Evolutionary conservation across 805 yeast genomes (phyloP).

Genomic region (Dipodascopsis uninucleata): DNA sequence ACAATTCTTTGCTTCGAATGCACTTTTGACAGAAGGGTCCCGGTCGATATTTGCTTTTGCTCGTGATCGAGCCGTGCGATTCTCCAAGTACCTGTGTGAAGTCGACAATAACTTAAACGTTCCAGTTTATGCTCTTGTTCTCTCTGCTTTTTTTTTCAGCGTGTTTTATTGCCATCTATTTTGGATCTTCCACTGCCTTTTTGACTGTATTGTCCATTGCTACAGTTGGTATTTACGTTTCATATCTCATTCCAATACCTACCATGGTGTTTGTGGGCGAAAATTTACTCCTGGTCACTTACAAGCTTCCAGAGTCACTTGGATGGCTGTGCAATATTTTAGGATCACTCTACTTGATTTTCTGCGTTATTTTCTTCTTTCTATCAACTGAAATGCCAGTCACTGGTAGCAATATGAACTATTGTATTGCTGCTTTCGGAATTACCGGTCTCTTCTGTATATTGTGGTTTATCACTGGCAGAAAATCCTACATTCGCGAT

Average conservation of each 20-base stretch:
- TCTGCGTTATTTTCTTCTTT: constrained; percentile 31
- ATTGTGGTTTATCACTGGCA: constrained; percentile 19
- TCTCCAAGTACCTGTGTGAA: constrained; percentile 46
- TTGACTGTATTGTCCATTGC: constrained; percentile 28
- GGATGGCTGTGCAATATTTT: constrained; percentile 26
- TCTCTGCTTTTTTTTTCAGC: constrained; percentile 22
- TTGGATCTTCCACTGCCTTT: constrained; percentile 28
- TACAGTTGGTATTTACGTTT: constrained; percentile 29
- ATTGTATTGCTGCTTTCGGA: constrained; percentile 33
- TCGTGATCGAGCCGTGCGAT: constrained; percentile 64
- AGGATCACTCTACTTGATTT: constrained; percentile 25
- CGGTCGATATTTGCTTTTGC: constrained; percentile 66
- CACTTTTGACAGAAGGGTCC: constrained; percentile 42
- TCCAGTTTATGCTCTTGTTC: constrained; percentile 53
- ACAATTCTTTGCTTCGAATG: constrained; percentile 21
- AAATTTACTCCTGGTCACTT: constrained; percentile 20
- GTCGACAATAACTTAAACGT: constrained; percentile 54
- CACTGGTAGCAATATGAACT: constrained; percentile 31
- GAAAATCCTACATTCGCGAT: constrained; percentile 22
- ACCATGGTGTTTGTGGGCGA: constrained; percentile 25
- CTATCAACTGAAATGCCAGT: constrained; percentile 34
- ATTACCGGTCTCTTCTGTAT: constrained; percentile 23
- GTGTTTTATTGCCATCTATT: constrained; percentile 29
- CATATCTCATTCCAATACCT: constrained; percentile 26
- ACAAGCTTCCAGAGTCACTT: constrained; percentile 20